These are phyloP conservation scores for Entomortierella chlamydospora DNA, from an alignment of 192 early-diverging fungal genomes.

Conservation along the genomic window DNA sequence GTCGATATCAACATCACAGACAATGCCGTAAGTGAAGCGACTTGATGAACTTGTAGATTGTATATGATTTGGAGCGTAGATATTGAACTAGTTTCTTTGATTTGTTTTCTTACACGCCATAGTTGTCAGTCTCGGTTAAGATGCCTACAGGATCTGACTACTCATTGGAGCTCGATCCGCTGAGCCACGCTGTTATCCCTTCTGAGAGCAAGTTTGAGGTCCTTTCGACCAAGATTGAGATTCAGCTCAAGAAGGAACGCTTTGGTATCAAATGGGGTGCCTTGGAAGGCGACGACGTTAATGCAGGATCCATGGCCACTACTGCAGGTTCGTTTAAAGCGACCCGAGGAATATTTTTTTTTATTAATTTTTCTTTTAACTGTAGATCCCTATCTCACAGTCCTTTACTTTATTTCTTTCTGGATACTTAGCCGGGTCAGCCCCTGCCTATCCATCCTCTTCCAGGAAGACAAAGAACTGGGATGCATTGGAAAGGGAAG, in stretches of 20 bases:
- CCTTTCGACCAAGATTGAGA: constrained; percentile 95
- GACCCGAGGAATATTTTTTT: too few species aligned
- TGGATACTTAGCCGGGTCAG: too few species aligned
- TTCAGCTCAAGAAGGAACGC: constrained; percentile 83
- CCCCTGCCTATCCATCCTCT: constrained; percentile 58
- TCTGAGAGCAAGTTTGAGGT: constrained; percentile 76
- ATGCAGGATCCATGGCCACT: constrained; percentile 55
- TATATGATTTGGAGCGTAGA: too few species aligned
- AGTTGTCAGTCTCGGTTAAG: constrained; percentile 85
- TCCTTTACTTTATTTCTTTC: too few species aligned
- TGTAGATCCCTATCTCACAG: too few species aligned
- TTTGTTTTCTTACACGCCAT: too few species aligned
- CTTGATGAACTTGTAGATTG: too few species aligned
- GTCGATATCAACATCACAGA: constrained; percentile 74
- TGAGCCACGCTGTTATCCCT: constrained; percentile 83
- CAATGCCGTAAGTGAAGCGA: too few species aligned
- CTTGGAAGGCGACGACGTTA: constrained; percentile 76
- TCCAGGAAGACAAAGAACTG: constrained; percentile 81
- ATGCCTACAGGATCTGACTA: constrained; percentile 88
- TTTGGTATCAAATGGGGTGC: constrained; percentile 87
- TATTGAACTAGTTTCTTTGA: too few species aligned
- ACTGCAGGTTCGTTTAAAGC: constrained; percentile 58
- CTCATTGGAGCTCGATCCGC: constrained; percentile 90
- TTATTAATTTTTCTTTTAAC: too few species aligned
- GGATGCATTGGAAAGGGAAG: constrained; percentile 79